Conservation (phyloP, 2,329 filamentous ascomycete species). For the Cladosporium sp. region DNA sequence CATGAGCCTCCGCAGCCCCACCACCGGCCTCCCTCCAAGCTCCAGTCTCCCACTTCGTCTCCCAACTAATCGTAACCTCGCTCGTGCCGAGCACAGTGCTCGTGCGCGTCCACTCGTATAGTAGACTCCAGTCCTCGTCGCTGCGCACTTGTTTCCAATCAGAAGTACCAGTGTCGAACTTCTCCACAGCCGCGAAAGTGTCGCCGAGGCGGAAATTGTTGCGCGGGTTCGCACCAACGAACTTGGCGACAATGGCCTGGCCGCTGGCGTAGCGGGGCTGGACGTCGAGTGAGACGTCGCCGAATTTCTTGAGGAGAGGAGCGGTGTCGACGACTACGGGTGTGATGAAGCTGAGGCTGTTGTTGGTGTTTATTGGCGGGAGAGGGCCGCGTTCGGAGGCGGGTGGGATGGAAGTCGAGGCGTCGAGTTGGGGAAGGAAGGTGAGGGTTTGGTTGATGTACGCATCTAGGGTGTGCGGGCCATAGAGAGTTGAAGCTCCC, state of each 20-base stretch:
- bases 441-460: constrained; percentile 81
- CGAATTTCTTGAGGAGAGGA: constrained; percentile 62
- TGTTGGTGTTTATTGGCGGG: constrained; percentile 72
- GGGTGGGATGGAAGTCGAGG: constrained; percentile 30
- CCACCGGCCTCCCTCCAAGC: constrained; percentile 32
- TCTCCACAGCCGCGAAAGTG: constrained; percentile 74
- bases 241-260: constrained; percentile 57
- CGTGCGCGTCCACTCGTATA: constrained; percentile 73
- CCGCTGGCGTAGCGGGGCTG: constrained; percentile 51
- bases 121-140: constrained; percentile 76
- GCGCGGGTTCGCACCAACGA: constrained; percentile 82
- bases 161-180: constrained; percentile 38
- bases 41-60: constrained; percentile 52
- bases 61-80: constrained; percentile 74
- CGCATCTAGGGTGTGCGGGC: constrained; percentile 72
- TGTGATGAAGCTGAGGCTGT: constrained; percentile 73
- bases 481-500: constrained; percentile 87
- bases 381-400: constrained; percentile 44
- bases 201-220: constrained; percentile 76
- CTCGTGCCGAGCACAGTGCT: constrained; percentile 66
- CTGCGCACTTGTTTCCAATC: constrained; percentile 62
- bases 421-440: constrained; percentile 60
- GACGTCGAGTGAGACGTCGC: constrained; percentile 53
- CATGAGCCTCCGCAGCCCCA: constrained; percentile 11
- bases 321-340: constrained; percentile 68